Evolutionary conservation across 768 basidiomycete species (phyloP), one percentile per base, ranked within the genome.

Genomic region (Lyophyllum decastes): DNA sequence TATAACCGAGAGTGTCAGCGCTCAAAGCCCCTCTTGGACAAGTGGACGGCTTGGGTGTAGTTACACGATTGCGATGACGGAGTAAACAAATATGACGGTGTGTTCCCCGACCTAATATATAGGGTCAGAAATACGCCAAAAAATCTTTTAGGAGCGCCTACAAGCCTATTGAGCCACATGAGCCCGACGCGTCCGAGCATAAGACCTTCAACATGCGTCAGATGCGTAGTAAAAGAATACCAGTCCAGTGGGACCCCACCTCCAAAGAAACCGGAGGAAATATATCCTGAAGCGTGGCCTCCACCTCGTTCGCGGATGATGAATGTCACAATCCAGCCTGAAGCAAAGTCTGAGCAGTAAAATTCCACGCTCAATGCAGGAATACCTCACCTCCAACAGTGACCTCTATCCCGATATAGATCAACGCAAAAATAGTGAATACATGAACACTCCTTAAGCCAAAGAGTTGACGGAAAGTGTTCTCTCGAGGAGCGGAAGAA

Each of bases 261-360:
- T n/a, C 64, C 67, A 43, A 68, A 69, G 46, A 66, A 70, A 14
- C 66, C 66, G 34, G 69, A 68, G 7, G 57, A 63, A 26, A 82
- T 75, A 62, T 83, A 84, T 4, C 83, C 82, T 16, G 83, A 68
- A 0, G 71, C 69, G 0, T 73, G 65, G 2, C 82, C 82, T 19
- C 82, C 82, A 4, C 74, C 74, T 11, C 82, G 73, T 22, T 76
- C 70, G 3, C 74, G 62, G 10, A 77, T 74, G 26, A 83, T 71
- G 61, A 76, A 85, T 9, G 81, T 82, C 9, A 83, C 82, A 30
- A 79, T 82, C 83, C 83, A 85, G 0, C 82, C 82, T 81, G 35
- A 26, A 40, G 45, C 21, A 44, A 22, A 33, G 43, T 33, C 46
- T 25, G 21, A 12, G 10, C 21, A 21, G 16, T 16, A 5, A 10